A percentile compares a stretch with the other conserved stretches of the same genome.
phyloP scores from a whole-genome alignment of 2,329 filamentous ascomycete genomes.

The Colletotrichum lentis region DNA sequence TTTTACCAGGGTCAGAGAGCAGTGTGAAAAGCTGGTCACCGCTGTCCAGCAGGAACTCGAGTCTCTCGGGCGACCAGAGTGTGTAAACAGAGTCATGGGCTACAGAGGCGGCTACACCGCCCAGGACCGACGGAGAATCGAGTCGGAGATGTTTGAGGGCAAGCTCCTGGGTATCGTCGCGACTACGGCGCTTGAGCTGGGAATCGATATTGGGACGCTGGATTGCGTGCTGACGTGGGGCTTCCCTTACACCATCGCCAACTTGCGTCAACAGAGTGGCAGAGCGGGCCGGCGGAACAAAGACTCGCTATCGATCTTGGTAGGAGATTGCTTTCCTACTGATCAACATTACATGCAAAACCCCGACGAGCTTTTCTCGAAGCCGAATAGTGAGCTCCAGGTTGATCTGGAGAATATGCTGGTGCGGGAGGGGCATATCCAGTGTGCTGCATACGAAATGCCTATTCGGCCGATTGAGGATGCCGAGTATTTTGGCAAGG shows the following conservation, averaged over 20 bases:
- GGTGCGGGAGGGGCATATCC: constrained; percentile 90
- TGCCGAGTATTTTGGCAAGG: constrained; percentile 77
- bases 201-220: constrained; percentile 92
- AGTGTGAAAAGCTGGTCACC: constrained; percentile 84
- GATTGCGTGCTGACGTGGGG: constrained; percentile 94
- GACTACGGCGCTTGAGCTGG: constrained; percentile 90
- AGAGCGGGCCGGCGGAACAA: constrained; percentile 91
- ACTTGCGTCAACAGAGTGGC: constrained; percentile 92
- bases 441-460: constrained; percentile 96
- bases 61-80: constrained; percentile 75
- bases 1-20: constrained; percentile 86
- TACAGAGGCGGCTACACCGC: constrained; percentile 96
- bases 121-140: constrained; percentile 86
- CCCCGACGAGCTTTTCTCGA: constrained; percentile 90
- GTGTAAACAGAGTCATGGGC: constrained; percentile 84
- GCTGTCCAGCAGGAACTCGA: constrained; percentile 82
- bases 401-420: constrained; percentile 93
- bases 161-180: constrained; percentile 92
- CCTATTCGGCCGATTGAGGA: constrained; percentile 84
- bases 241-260: constrained; percentile 95
- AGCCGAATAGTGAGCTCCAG: constrained; percentile 86
- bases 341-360: constrained; percentile 99
- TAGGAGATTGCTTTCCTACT: constrained; percentile 88
- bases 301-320: constrained; percentile 87
- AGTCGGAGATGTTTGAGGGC: constrained; percentile 96